Conservation (phyloP, 352 stramenopile species). For the Pythium phragmiticola region DNA sequence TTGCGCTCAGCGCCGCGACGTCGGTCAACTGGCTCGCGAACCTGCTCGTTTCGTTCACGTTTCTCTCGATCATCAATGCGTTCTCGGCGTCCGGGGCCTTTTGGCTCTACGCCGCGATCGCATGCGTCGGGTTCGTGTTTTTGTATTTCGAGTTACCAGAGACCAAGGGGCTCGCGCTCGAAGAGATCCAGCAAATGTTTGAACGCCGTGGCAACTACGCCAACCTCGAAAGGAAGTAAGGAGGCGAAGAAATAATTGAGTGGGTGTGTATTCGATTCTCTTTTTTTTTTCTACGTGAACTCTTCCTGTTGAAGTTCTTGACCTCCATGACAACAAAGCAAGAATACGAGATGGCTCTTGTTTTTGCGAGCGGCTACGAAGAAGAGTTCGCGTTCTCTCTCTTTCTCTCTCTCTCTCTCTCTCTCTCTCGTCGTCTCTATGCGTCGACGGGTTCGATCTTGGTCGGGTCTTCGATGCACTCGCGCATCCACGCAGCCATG, state of each 20-base stretch:
- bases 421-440: conserved; percentile 11
- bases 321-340: not conserved
- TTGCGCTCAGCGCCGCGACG: conserved; percentile 86
- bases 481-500: conserved; percentile 55
- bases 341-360: not conserved
- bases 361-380: not conserved
- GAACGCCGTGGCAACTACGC: conserved; percentile 36
- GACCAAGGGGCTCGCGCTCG: conserved; percentile 91
- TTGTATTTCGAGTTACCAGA: conserved; percentile 86
- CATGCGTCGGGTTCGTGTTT: conserved; percentile 69
- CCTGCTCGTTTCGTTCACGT: conserved; percentile 92
- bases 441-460: conserved; percentile 43
- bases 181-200: conserved; percentile 93
- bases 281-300: not conserved
- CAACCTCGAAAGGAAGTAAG: conserved; percentile 35
- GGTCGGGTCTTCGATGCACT: conserved; percentile 51
- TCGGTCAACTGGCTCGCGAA: conserved; percentile 93
- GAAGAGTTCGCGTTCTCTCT: no score
- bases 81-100: conserved; percentile 76
- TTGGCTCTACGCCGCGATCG: conserved; percentile 88
- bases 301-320: conserved; percentile 8
- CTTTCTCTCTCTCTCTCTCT: no score
- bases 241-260: not conserved
- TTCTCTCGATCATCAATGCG: conserved; percentile 86
- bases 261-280: not conserved